Percentiles rank a stretch among this genome's conserved stretches.
phyloP scores from a whole-genome alignment of 1,284 basidiomycete genomes.

The Malassezia nana region DNA sequence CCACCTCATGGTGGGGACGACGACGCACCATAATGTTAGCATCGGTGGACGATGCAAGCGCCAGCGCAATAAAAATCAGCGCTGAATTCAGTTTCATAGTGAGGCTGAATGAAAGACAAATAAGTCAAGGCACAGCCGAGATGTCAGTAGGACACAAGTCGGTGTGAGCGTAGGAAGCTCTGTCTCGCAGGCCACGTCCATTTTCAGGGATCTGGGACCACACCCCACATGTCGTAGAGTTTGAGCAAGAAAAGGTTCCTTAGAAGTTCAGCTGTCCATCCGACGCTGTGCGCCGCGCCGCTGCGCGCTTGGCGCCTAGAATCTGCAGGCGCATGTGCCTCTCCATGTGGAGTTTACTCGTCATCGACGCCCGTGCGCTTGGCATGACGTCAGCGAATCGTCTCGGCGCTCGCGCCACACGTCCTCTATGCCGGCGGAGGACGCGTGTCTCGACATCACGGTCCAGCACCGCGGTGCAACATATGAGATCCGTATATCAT shows the following conservation, averaged over 20 bases:
- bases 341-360: background rate
- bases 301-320: background rate
- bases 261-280: background rate
- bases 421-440: background rate
- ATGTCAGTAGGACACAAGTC: background rate
- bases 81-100: conserved; percentile 7
- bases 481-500: background rate
- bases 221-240: background rate
- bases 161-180: background rate
- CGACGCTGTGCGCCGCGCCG: background rate
- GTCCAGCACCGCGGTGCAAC: background rate
- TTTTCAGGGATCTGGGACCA: too few relatives aligned
- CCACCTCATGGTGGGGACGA: background rate
- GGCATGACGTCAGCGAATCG: background rate
- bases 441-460: background rate
- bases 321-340: background rate
- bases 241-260: background rate
- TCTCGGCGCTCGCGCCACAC: background rate
- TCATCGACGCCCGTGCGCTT: background rate
- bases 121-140: background rate
- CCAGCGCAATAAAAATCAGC: background rate
- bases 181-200: background rate
- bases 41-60: conserved; percentile 1
- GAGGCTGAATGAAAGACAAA: background rate
- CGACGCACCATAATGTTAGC: background rate